These are phyloP conservation scores for Nepenthes alata DNA, from an alignment of 179 eudicot species.

Conservation along the genomic window DNA sequence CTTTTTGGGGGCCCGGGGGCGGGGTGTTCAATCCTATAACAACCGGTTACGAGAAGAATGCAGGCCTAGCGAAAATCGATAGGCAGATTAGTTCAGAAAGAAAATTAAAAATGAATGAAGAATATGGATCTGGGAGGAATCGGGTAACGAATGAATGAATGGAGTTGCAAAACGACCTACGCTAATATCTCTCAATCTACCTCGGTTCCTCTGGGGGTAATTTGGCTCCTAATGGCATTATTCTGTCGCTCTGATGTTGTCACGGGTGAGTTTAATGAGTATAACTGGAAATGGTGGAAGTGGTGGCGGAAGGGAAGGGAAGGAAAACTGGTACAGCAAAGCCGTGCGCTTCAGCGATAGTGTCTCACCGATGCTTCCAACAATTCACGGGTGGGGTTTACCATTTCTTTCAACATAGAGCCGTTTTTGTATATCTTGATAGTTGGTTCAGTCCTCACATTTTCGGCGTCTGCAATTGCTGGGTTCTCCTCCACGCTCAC, in stretches of 20 bases:
- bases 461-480: conserved; percentile 48
- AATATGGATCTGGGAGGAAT: neutral
- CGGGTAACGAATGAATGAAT: neutral
- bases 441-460: conserved; percentile 58
- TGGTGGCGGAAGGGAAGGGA: no score
- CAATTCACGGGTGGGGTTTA: conserved; percentile 58
- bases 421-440: conserved; percentile 78
- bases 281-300: no score
- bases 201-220: neutral
- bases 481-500: conserved; percentile 59
- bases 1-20: neutral
- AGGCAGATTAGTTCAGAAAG: neutral
- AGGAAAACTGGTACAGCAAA: conserved; percentile 14
- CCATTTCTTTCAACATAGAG: conserved; percentile 55
- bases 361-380: conserved; percentile 85
- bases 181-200: neutral
- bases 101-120: neutral
- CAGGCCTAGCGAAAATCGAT: neutral
- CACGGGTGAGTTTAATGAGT: no score
- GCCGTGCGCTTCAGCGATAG: conserved; percentile 20
- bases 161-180: neutral
- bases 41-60: no score
- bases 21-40: neutral
- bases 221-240: neutral
- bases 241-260: neutral